phyloP scores from a whole-genome alignment of 768 basidiomycete species.

The Leccinum aurantiacum region DNA sequence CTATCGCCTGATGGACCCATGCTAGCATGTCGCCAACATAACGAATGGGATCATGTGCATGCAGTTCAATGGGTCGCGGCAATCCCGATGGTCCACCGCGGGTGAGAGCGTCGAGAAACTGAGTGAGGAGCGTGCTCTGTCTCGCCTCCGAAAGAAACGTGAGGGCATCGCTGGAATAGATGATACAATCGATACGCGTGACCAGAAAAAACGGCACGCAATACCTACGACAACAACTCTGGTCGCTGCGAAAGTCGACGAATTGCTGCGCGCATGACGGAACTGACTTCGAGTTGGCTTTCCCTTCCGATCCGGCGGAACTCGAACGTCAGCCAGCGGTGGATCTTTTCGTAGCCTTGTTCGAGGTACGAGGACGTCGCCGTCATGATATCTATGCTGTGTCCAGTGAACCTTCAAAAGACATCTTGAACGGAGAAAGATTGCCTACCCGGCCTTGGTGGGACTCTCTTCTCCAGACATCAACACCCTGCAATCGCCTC shows the following conservation, averaged over 20 bases:
- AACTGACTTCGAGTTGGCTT: constrained; percentile 65
- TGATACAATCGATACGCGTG: background rate
- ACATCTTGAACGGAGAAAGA: background rate
- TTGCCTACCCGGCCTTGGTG: constrained; percentile 67
- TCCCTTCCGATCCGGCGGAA: constrained; percentile 79
- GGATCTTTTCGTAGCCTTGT: constrained; percentile 85
- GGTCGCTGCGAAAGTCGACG: constrained; percentile 72
- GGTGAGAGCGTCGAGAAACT: constrained; percentile 86
- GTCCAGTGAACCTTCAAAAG: background rate
- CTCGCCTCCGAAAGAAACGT: constrained; percentile 77
- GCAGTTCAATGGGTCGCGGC: constrained; percentile 93
- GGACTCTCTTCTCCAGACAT: constrained; percentile 84
- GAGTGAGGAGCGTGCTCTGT: constrained; percentile 72
- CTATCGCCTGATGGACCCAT: constrained; percentile 96
- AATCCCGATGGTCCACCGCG: constrained; percentile 82
- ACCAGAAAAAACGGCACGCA: background rate
- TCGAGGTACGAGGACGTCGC: constrained; percentile 81
- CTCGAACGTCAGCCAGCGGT: constrained; percentile 82
- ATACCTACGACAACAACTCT: constrained; percentile 55
- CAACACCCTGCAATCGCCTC: constrained; percentile 81
- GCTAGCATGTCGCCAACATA: constrained; percentile 99
- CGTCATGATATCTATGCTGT: constrained; percentile 86
- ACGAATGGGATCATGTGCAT: constrained; percentile 95
- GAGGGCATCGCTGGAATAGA: constrained; percentile 67
- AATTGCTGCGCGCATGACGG: constrained; percentile 69